These are phyloP conservation scores for Populus pruinosa DNA, from an alignment of 345 rosid genomes.

Conservation along the genomic window DNA sequence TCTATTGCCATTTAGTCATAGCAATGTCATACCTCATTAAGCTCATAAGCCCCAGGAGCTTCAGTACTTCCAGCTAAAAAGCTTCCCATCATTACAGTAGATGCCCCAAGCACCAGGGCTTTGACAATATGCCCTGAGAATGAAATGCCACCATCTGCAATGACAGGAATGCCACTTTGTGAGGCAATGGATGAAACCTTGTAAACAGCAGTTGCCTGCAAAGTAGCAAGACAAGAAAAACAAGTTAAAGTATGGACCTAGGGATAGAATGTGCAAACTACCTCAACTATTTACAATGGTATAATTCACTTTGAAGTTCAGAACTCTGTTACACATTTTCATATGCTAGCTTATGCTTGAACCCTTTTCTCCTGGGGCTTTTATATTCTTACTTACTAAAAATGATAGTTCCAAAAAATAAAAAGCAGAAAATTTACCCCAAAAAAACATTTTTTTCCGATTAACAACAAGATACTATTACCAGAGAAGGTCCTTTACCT, in stretches of 20 bases:
- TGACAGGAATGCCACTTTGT: constrained; percentile 67
- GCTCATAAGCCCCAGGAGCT: constrained; percentile 72
- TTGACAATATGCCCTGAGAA: constrained; percentile 94
- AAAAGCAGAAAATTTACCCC: background rate
- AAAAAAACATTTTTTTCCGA: background rate
- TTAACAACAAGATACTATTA: background rate
- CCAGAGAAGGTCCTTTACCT: constrained; percentile 43
- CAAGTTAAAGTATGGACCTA: background rate
- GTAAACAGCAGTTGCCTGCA: constrained; percentile 93
- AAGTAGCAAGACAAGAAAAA: constrained; percentile 4
- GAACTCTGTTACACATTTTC: background rate
- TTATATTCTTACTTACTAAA: background rate
- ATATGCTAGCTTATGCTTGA: background rate
- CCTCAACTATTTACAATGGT: background rate
- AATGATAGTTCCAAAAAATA: background rate
- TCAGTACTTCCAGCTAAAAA: constrained; percentile 92
- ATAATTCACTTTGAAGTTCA: background rate
- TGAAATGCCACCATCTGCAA: constrained; percentile 98
- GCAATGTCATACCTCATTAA: constrained; percentile 38
- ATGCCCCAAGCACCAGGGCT: constrained; percentile 85
- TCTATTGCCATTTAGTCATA: background rate
- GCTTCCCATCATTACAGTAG: constrained; percentile 96
- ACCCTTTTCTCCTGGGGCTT: background rate
- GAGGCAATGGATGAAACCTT: constrained; percentile 80
- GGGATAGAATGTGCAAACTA: background rate